Evolutionary conservation across 805 yeast species (phyloP).

Genomic region (Starmerella stigmatis): DNA sequence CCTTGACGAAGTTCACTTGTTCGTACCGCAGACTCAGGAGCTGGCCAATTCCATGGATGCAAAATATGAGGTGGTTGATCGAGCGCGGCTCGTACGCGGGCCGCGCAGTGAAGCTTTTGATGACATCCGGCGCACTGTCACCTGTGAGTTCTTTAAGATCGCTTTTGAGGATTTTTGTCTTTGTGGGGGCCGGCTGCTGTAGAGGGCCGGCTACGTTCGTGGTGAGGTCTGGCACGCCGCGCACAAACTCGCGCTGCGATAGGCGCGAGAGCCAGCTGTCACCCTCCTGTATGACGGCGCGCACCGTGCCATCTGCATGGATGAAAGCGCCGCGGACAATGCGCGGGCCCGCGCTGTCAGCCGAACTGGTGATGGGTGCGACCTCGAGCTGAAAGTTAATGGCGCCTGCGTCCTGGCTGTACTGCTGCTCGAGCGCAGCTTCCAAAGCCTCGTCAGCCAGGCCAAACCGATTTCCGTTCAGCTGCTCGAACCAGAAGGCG

Average conservation of each 20-base stretch:
- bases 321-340: neutral
- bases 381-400: neutral
- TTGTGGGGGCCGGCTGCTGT: too few relatives aligned
- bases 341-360: too few relatives aligned
- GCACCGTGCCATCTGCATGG: neutral
- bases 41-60: conserved; percentile 95
- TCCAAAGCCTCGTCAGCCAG: conserved; percentile 48
- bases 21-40: conserved; percentile 67
- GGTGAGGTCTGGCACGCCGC: conserved; percentile 3
- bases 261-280: conserved; percentile 4
- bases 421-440: conserved; percentile 46
- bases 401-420: neutral
- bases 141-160: too few relatives aligned
- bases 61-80: conserved; percentile 54
- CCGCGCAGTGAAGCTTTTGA: conserved; percentile 1
- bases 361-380: neutral
- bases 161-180: too few relatives aligned
- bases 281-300: neutral
- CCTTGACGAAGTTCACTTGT: conserved; percentile 77
- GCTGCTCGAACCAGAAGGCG: conserved; percentile 65
- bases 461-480: conserved; percentile 35
- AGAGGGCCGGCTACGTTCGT: too few relatives aligned
- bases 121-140: too few relatives aligned
- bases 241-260: neutral
- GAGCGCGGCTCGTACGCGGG: conserved; percentile 14